A percentile compares a stretch with the other conserved stretches of the same genome.
Conservation (phyloP, 2,329 filamentous ascomycete genomes). For the Diaporthe velutina region DNA sequence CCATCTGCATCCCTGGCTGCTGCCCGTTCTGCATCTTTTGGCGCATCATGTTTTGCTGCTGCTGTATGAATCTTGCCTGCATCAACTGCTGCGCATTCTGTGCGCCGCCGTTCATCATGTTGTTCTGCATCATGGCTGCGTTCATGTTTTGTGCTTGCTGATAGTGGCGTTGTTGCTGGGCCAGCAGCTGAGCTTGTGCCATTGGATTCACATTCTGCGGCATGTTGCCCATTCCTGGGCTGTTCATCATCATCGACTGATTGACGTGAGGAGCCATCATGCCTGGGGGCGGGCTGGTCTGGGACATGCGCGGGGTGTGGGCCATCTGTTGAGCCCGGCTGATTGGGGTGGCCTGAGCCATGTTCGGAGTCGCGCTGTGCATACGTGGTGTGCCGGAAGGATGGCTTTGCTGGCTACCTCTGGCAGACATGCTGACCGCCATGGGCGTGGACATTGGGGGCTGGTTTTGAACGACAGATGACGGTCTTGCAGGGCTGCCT, state of each 20-base stretch:
- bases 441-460: constrained; percentile 70
- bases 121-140: constrained; percentile 50
- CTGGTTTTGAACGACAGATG: constrained; percentile 74
- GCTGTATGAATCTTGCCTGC: constrained; percentile 52
- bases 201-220: constrained; percentile 55
- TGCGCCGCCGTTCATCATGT: constrained; percentile 57
- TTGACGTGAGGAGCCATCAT: constrained; percentile 71
- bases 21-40: constrained; percentile 50
- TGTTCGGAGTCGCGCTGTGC: constrained; percentile 71
- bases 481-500: constrained; percentile 74
- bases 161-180: constrained; percentile 60
- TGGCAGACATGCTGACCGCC: constrained; percentile 72
- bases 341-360: constrained; percentile 71
- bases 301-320: constrained; percentile 72
- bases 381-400: constrained; percentile 73
- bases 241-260: constrained; percentile 66
- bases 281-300: constrained; percentile 71
- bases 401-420: constrained; percentile 77
- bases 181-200: constrained; percentile 54
- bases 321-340: constrained; percentile 59
- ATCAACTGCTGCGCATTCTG: constrained; percentile 49
- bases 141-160: constrained; percentile 57
- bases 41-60: constrained; percentile 50
- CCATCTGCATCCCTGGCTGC: constrained; percentile 39
- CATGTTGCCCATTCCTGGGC: constrained; percentile 55